These are phyloP conservation scores for Starmerella davenportii DNA, from an alignment of 805 yeast species.

Conservation along the genomic window DNA sequence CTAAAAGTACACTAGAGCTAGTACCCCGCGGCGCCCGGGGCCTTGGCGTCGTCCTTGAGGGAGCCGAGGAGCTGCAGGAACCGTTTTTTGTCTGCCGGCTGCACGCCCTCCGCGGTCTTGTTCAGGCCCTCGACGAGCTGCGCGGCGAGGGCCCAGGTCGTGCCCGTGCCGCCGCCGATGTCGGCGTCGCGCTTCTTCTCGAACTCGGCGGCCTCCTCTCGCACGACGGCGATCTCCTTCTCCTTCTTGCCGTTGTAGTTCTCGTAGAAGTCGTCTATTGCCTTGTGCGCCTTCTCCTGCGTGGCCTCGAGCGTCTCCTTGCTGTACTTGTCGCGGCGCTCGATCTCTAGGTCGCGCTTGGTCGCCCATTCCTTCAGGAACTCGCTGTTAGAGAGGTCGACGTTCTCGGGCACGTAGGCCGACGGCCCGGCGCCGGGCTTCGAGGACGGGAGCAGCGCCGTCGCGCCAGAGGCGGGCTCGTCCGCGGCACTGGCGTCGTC, in stretches of 20 bases:
- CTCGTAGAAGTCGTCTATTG: conserved; percentile 83
- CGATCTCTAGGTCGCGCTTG: conserved; percentile 60
- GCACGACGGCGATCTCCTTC: conserved; percentile 41
- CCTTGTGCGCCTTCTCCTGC: conserved; percentile 56
- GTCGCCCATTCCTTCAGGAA: conserved; percentile 63
- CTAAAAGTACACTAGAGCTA: too few relatives aligned
- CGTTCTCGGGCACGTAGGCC: conserved; percentile 15
- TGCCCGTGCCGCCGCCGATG: conserved; percentile 24
- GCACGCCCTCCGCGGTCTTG: conserved; percentile 24
- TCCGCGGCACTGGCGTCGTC: conserved; percentile 4
- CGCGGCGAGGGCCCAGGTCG: conserved; percentile 43
- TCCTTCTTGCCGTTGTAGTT: conserved; percentile 75
- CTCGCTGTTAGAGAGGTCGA: conserved; percentile 32
- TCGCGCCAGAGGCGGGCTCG: conserved; percentile 10
- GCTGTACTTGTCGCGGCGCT: conserved; percentile 59
- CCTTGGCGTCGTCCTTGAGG: conserved; percentile 50
- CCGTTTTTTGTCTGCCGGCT: conserved; percentile 46
- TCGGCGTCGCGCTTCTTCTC: conserved; percentile 51
- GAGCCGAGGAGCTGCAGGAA: conserved; percentile 47
- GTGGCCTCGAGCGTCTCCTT: conserved; percentile 45
- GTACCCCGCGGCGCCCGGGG: conserved; percentile 62
- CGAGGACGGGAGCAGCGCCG: conserved; percentile 7
- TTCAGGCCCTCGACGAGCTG: conserved; percentile 33
- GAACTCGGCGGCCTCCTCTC: conserved; percentile 52
- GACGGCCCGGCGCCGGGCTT: conserved; percentile 16